Conservation (phyloP, 1,284 basidiomycete species). For the Spongiforma sp. region DNA sequence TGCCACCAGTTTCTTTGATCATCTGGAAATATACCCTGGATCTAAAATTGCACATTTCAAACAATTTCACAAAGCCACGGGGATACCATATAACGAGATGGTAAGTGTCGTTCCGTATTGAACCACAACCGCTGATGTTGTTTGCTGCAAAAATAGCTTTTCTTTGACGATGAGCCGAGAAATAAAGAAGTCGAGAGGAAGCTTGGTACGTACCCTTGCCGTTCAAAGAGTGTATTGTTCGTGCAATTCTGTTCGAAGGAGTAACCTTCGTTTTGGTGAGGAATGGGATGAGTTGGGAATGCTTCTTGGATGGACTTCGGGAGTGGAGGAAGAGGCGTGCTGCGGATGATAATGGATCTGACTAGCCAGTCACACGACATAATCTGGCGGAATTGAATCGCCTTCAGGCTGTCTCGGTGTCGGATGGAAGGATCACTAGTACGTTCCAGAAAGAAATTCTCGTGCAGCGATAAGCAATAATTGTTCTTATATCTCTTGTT, state of each 20-base stretch:
- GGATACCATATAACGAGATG: constrained; percentile 86
- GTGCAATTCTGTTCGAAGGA: constrained; percentile 44
- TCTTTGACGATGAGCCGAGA: constrained; percentile 83
- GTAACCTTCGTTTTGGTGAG: constrained; percentile 72
- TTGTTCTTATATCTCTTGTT: background rate
- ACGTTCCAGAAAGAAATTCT: constrained; percentile 5
- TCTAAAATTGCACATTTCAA: constrained; percentile 86
- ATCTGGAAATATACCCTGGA: constrained; percentile 87
- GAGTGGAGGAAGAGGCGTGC: constrained; percentile 57
- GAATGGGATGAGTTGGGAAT: constrained; percentile 54
- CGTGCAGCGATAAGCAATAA: background rate
- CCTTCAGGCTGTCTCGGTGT: background rate
- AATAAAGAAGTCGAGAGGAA: constrained; percentile 76
- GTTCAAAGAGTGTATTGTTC: constrained; percentile 1
- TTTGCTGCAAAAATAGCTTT: constrained; percentile 55
- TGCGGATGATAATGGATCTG: constrained; percentile 5
- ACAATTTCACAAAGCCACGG: constrained; percentile 69
- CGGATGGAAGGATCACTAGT: constrained; percentile 11
- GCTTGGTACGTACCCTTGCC: constrained; percentile 28
- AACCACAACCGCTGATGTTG: background rate
- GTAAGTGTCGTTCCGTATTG: constrained; percentile 43
- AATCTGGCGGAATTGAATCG: background rate
- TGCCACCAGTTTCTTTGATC: constrained; percentile 77
- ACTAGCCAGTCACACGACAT: constrained; percentile 9
- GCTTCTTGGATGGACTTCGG: constrained; percentile 65